phyloP scores from a whole-genome alignment of 129 eudicot species.

The Flaveria sonorensis region DNA sequence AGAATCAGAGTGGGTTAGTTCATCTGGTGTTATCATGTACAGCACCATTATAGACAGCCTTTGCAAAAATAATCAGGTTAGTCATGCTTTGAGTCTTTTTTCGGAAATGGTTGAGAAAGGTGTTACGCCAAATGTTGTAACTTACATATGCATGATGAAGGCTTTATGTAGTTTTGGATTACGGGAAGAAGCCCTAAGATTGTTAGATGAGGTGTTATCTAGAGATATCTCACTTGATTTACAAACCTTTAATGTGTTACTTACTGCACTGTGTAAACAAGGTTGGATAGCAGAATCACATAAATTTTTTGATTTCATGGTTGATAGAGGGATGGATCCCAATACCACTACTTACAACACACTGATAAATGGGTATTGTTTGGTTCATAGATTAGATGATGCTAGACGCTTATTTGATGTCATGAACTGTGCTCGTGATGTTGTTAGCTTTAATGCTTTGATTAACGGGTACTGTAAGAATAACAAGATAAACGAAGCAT shows the following conservation, averaged over 20 bases:
- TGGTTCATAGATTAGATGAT: constrained; percentile 22
- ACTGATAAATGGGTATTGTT: constrained; percentile 35
- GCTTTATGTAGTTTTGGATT: constrained; percentile 30
- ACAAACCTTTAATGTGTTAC: constrained; percentile 22
- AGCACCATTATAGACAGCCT: constrained; percentile 26
- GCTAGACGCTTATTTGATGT: constrained; percentile 22
- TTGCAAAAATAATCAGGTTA: constrained; percentile 19
- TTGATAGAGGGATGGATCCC: constrained; percentile 24
- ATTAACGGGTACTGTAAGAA: constrained; percentile 37
- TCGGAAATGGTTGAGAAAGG: constrained; percentile 33
- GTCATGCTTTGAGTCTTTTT: constrained; percentile 19
- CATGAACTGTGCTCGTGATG: constrained; percentile 22
- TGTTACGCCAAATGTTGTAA: constrained; percentile 31
- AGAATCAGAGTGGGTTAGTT: not conserved
- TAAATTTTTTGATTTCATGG: constrained; percentile 28
- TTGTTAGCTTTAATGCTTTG: constrained; percentile 30
- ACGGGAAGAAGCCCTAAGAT: constrained; percentile 24
- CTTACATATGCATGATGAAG: constrained; percentile 36
- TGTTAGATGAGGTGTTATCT: constrained; percentile 29
- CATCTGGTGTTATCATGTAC: constrained; percentile 16
- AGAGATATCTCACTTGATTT: constrained; percentile 15
- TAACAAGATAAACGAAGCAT: constrained; percentile 24
- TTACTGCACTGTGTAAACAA: constrained; percentile 24
- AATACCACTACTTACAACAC: constrained; percentile 30
- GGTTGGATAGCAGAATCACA: constrained; percentile 23